phyloP scores from a whole-genome alignment of 2,329 filamentous ascomycete genomes.

The Ceratocystis harringtonii region DNA sequence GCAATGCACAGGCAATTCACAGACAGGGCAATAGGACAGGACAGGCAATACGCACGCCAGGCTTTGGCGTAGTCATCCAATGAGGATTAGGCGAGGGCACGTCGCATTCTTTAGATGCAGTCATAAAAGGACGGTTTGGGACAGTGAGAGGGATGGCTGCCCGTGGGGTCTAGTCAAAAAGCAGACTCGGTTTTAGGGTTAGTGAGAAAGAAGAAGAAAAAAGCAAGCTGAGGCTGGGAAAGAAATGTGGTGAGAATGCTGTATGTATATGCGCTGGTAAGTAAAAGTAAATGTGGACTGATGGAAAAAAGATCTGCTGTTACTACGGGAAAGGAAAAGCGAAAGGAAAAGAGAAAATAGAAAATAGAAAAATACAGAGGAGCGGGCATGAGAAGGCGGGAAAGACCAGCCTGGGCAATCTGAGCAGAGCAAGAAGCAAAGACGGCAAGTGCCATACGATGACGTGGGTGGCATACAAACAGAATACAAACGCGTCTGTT shows the following conservation, averaged over 20 bases:
- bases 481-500: not conserved
- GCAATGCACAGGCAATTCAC: not conserved
- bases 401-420: not conserved
- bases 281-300: not conserved
- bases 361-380: not conserved
- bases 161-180: not conserved
- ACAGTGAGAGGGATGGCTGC: not conserved
- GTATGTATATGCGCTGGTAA: not conserved
- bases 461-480: not conserved
- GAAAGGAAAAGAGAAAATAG: not conserved
- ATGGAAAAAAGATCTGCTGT: not conserved
- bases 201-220: not conserved
- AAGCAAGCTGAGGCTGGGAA: not conserved
- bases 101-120: constrained; percentile 2
- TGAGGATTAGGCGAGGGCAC: constrained; percentile 7
- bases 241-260: not conserved
- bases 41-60: not conserved
- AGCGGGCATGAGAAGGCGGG: not conserved
- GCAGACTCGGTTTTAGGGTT: not conserved
- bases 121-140: not conserved
- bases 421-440: not conserved
- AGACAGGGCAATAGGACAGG: not conserved
- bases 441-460: not conserved
- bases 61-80: not conserved
- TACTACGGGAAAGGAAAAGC: not conserved